These are phyloP conservation scores for Acacia acuminata DNA, from an alignment of 306 rosid genomes.

Conservation along the genomic window DNA sequence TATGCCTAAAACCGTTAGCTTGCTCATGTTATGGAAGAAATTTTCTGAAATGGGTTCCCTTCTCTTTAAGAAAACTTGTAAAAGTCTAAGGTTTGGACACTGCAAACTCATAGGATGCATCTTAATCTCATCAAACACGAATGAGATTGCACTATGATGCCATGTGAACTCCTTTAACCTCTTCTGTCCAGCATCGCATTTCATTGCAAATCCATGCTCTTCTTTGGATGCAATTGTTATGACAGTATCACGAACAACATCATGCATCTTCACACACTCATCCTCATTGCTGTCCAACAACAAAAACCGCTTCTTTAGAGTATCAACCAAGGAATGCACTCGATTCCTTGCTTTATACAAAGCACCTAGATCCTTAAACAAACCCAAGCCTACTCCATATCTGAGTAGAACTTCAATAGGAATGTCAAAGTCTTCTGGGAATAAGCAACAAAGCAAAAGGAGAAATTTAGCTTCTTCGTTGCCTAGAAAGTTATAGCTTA, in stretches of 20 bases:
- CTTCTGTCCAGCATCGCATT: not conserved
- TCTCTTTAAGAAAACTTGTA: not conserved
- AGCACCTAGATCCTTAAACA: not conserved
- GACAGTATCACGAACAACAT: conserved; percentile 32
- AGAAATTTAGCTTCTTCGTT: conserved; percentile 18
- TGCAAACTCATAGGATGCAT: not conserved
- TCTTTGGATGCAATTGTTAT: not conserved
- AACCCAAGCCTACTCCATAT: conserved; percentile 24
- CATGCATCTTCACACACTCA: conserved; percentile 38
- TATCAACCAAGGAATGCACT: conserved; percentile 18
- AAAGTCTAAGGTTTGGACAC: conserved; percentile 4
- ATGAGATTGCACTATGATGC: not conserved
- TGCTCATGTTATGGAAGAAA: conserved; percentile 15
- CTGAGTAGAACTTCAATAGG: conserved; percentile 19
- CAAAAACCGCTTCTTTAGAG: conserved; percentile 25
- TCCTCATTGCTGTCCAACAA: conserved; percentile 24
- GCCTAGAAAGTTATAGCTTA: conserved; percentile 16
- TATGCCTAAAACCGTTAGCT: conserved; percentile 20
- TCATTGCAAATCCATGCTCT: conserved; percentile 4
- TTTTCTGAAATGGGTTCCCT: not conserved
- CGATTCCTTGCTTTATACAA: conserved; percentile 27
- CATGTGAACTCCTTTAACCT: not conserved
- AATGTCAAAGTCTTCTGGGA: conserved; percentile 32
- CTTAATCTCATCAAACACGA: not conserved
- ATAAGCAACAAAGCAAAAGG: conserved; percentile 31